Conservation (phyloP, 2,329 filamentous ascomycete species). For the Endothia cerciana region DNA sequence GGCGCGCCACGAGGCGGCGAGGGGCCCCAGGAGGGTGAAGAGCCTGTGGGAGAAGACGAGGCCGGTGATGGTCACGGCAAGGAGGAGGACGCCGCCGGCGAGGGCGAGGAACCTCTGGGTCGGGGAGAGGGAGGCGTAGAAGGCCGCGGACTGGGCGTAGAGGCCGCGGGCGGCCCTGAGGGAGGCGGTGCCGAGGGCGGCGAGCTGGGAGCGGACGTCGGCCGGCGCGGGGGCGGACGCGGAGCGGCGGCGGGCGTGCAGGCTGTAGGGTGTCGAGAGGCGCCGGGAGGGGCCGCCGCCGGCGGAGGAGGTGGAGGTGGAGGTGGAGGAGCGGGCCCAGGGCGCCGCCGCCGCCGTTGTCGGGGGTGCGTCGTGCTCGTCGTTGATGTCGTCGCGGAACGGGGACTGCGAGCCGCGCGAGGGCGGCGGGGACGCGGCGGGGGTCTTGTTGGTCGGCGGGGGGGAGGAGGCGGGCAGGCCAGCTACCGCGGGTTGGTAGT, state of each 20-base stretch:
- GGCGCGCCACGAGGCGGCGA: conserved; percentile 76
- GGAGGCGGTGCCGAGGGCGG: conserved; percentile 44
- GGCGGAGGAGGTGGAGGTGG: conserved; percentile 29
- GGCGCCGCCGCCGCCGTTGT: conserved; percentile 47
- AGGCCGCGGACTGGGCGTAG: conserved; percentile 48
- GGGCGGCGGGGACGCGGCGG: conserved; percentile 30
- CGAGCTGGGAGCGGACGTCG: conserved; percentile 25
- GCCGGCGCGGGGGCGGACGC: conserved; percentile 43
- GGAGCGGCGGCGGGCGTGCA: conserved; percentile 32
- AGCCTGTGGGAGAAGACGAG: conserved; percentile 79
- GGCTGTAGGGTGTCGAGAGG: conserved; percentile 47
- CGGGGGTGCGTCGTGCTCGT: conserved; percentile 36
- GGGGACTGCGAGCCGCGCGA: conserved; percentile 28
- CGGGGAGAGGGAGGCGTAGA: conserved; percentile 60
- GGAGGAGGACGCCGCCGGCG: conserved; percentile 51
- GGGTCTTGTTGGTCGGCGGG: conserved; percentile 34
- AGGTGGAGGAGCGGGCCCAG: conserved; percentile 37
- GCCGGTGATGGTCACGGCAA: conserved; percentile 66
- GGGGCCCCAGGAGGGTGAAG: conserved; percentile 74
- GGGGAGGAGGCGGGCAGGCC: conserved; percentile 53
- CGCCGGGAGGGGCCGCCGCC: conserved; percentile 45
- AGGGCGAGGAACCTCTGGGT: conserved; percentile 65
- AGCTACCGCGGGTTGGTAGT: conserved; percentile 55
- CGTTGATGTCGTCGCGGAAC: conserved; percentile 36
- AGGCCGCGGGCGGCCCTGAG: conserved; percentile 47